A percentile compares a stretch with the other conserved stretches of the same genome.
These are phyloP conservation scores for Akebia trifoliata DNA, from an alignment of 164 flowering plant genomes.

Conservation along the genomic window DNA sequence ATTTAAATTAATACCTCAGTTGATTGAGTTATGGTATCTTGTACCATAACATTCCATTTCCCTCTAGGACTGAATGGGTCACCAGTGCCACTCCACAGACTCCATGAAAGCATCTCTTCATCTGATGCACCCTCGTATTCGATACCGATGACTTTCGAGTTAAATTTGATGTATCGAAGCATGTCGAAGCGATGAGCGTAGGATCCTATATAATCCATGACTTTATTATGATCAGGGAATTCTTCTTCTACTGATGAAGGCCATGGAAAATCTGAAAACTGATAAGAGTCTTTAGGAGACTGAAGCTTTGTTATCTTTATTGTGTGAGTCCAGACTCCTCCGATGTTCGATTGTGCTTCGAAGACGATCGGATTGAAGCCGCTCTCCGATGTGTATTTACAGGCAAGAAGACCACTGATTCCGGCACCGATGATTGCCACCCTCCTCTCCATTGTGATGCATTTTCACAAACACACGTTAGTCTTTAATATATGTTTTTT, in stretches of 20 bases:
- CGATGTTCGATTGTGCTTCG: slow-evolving; percentile 16
- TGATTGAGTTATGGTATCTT: slow-evolving; percentile 15
- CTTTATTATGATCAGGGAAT: slow-evolving; percentile 38
- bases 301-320: slow-evolving; percentile 49
- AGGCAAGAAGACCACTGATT: slow-evolving; percentile 62
- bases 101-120: slow-evolving; percentile 33
- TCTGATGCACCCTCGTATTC: slow-evolving; percentile 27
- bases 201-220: slow-evolving; percentile 42
- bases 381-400: slow-evolving; percentile 46
- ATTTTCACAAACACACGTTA: too few relatives aligned
- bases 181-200: slow-evolving; percentile 39
- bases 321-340: slow-evolving; percentile 43
- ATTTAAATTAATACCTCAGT: slow-evolving; percentile 8
- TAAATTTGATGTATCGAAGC: slow-evolving; percentile 28
- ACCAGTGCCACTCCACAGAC: slow-evolving; percentile 34
- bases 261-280: slow-evolving; percentile 74
- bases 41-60: slow-evolving; percentile 29
- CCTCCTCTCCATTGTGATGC: slow-evolving; percentile 25
- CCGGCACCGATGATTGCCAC: slow-evolving; percentile 70
- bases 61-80: slow-evolving; percentile 30
- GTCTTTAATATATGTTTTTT: too few relatives aligned
- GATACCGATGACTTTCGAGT: slow-evolving; percentile 30
- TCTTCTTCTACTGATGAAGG: slow-evolving; percentile 34
- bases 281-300: slow-evolving; percentile 35
- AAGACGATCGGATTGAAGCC: slow-evolving; percentile 46